Evolutionary conservation across 306 rosid species (phyloP).

Genomic region (Citrullus mucosospermus): DNA sequence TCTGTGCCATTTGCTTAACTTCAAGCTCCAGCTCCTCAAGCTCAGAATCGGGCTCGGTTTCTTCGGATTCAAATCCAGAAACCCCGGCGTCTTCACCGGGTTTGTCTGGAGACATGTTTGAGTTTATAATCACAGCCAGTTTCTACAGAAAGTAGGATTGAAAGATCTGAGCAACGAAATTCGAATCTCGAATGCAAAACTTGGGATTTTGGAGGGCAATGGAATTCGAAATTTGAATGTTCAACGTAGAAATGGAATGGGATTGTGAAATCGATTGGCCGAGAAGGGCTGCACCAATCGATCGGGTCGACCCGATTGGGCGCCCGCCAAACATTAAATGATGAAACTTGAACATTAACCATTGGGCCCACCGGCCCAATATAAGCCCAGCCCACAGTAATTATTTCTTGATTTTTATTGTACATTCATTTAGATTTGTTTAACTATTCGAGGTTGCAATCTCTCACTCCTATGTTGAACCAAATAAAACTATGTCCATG

Average conservation of each 20-base stretch:
- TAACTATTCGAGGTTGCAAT: too few species aligned
- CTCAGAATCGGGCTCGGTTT: conserved; percentile 14
- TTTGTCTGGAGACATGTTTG: conserved; percentile 20
- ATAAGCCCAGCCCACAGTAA: not conserved
- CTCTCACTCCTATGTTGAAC: too few species aligned
- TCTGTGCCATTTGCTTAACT: conserved; percentile 44
- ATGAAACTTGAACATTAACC: not conserved
- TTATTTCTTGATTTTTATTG: too few species aligned
- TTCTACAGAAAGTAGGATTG: conserved; percentile 4
- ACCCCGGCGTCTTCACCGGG: conserved; percentile 12
- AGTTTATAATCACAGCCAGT: not conserved
- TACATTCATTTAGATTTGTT: too few species aligned
- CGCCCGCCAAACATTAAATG: not conserved
- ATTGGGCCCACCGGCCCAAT: not conserved
- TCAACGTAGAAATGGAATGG: not conserved
- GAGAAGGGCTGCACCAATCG: not conserved
- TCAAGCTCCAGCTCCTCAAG: conserved; percentile 42
- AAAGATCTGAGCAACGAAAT: conserved; percentile 2
- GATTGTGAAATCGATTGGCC: not conserved
- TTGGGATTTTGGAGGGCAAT: conserved; percentile 25
- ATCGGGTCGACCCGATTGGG: not conserved
- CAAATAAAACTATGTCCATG: too few species aligned
- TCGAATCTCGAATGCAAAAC: not conserved
- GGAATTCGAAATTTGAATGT: conserved; percentile 16
- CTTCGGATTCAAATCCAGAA: conserved; percentile 15